Evolutionary conservation across 2,329 filamentous ascomycete species (phyloP).

Genomic region (Pestalotiopsis sp.): DNA sequence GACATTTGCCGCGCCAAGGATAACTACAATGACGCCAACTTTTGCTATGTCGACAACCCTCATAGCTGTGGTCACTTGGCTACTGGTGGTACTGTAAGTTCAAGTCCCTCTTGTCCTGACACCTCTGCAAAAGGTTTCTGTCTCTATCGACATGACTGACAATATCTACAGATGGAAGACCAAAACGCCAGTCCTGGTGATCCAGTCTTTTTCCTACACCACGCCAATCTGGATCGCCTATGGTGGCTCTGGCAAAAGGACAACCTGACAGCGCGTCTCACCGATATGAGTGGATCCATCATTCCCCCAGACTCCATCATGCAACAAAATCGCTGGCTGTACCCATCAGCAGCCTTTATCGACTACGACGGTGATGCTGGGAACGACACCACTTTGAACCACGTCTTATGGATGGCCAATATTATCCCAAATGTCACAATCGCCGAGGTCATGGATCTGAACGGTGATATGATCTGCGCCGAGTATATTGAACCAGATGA

Average conservation of each 20-base stretch:
- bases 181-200: conserved; percentile 17
- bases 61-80: neutral
- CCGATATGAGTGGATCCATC: neutral
- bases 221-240: conserved; percentile 26
- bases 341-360: conserved; percentile 14
- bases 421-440: conserved; percentile 35
- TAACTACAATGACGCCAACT: conserved; percentile 11
- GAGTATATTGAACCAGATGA: conserved; percentile 18
- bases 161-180: conserved; percentile 12
- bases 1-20: conserved; percentile 6
- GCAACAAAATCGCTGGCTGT: neutral
- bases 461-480: conserved; percentile 18
- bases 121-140: neutral
- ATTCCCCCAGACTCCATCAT: neutral
- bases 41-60: conserved; percentile 5
- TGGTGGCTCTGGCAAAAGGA: conserved; percentile 28
- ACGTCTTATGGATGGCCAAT: neutral
- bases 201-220: conserved; percentile 28
- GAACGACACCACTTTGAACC: neutral
- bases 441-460: conserved; percentile 23
- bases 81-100: neutral
- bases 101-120: neutral
- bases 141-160: neutral
- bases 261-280: conserved; percentile 20
- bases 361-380: conserved; percentile 15